Conservation (phyloP, 1,284 basidiomycete genomes). For the Volvariella surrecta region DNA sequence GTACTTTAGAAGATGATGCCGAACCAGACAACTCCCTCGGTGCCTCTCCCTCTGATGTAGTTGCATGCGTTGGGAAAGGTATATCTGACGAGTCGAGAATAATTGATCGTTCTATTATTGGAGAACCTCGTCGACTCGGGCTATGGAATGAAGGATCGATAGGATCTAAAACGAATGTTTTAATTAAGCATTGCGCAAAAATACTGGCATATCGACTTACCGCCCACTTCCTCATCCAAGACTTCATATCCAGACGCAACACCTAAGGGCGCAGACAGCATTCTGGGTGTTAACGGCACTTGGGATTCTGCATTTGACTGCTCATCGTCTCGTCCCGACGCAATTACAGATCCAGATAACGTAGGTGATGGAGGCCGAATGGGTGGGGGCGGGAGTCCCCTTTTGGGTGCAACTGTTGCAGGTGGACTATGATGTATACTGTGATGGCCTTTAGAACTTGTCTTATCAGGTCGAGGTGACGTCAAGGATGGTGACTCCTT, state of each 20-base stretch:
- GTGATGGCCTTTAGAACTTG: too few species aligned
- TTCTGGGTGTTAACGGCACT: not conserved
- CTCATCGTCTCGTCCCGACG: too few species aligned
- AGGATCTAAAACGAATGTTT: slow-evolving; percentile 36
- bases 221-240: slow-evolving; percentile 53
- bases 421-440: too few species aligned
- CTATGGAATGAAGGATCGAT: slow-evolving; percentile 57
- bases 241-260: slow-evolving; percentile 24
- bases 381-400: not conserved
- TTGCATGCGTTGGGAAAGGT: too few species aligned
- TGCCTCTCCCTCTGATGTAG: too few species aligned
- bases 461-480: slow-evolving; percentile 7
- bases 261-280: too few species aligned
- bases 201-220: slow-evolving; percentile 25
- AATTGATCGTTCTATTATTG: slow-evolving; percentile 11
- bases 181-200: slow-evolving; percentile 12
- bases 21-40: too few species aligned
- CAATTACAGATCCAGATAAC: too few species aligned
- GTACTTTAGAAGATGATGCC: too few species aligned
- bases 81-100: not conserved
- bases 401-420: not conserved
- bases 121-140: slow-evolving; percentile 30
- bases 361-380: not conserved
- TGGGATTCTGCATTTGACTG: not conserved
- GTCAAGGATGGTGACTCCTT: slow-evolving; percentile 2